These are phyloP conservation scores for Arachis stenosperma DNA, from an alignment of 306 rosid genomes.

Conservation along the genomic window DNA sequence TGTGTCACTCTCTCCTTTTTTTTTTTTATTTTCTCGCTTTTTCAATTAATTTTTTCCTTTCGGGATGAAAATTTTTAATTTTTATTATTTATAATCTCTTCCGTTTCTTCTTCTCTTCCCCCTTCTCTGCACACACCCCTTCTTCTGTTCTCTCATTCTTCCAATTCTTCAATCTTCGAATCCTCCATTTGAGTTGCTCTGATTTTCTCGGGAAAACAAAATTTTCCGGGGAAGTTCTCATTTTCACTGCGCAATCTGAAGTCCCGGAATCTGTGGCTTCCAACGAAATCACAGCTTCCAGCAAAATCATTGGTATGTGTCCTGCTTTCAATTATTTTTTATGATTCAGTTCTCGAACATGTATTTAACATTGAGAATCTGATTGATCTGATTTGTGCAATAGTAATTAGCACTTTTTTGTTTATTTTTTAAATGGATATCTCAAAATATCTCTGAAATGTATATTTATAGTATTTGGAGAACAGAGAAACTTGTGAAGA, in stretches of 20 bases:
- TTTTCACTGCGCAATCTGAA: constrained; percentile 20
- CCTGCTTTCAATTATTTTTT: not conserved
- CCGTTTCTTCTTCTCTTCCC: constrained; percentile 16
- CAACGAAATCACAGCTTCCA: constrained; percentile 33
- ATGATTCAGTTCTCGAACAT: constrained; percentile 25
- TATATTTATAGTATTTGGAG: not conserved
- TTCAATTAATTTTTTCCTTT: not conserved
- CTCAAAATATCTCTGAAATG: constrained; percentile 7
- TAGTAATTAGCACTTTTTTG: not conserved
- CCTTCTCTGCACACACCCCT: constrained; percentile 26
- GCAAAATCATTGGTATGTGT: constrained; percentile 43
- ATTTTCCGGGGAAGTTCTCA: constrained; percentile 35
- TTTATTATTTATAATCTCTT: constrained; percentile 42
- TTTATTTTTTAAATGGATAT: not conserved
- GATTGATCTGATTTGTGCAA: constrained; percentile 49
- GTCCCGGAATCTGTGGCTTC: constrained; percentile 25
- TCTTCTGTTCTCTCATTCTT: constrained; percentile 26
- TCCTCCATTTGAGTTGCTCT: constrained; percentile 40
- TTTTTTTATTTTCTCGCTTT: not conserved
- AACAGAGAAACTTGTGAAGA: constrained; percentile 28
- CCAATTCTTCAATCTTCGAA: not conserved
- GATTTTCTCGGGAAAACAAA: constrained; percentile 37
- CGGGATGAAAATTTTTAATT: not conserved
- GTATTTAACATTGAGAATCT: constrained; percentile 39
- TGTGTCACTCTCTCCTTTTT: constrained; percentile 54